Base-by-base conservation (phyloP, 768 basidiomycete species). In the Mycena olivaceomarginata region DNA sequence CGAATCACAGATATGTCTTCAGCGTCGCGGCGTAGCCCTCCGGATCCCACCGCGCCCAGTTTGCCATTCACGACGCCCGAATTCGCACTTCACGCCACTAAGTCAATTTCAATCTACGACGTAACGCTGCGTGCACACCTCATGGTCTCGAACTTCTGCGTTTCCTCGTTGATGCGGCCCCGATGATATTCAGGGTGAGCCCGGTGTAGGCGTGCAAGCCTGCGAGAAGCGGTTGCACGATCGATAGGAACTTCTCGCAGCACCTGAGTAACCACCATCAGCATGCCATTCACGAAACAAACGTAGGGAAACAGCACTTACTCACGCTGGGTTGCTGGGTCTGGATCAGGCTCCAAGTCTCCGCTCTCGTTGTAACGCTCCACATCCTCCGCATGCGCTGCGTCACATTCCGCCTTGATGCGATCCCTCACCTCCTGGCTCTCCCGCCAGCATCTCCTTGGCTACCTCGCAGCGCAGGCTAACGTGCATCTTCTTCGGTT, bases 41-140 rank as follows among this genome's bases (percentile, higher is more conserved):
- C 0, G 64, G 65, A 20, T 74, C 64, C 65, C 65, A 67, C 4
- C 37, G 11, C 9, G 65, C 53, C 65, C 72, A 74, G 20, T 59
- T 74, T 46, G 0, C 65, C 65, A 0, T 60, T 43, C 0, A 59
- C 40, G 1, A 31, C 7, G 31, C 5, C 71, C 62, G 51, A 8
- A 8, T 60, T 18, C 18, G 18, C 25, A 72, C 18, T 43, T 1
- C 16, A 11, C 43, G 13, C 43, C 1, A 45, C n/a, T n/a, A 45
- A 5, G 43, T n/a, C 18, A 22, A 12, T 13, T 11, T 10, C 9
- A 2, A 13, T 13, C 13, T 45, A 1, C 43, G 13, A 45, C 11
- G 13, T 5, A 45, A 45, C 5, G 9, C 2, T 41, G 15, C 40
- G 6, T 41, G 40, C 45, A 5, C 40, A 72, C 63, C 63, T 72